A percentile compares a stretch with the other conserved stretches of the same genome.
Conservation (phyloP, 2,329 filamentous ascomycete species). For the Aureobasidium sp. region DNA sequence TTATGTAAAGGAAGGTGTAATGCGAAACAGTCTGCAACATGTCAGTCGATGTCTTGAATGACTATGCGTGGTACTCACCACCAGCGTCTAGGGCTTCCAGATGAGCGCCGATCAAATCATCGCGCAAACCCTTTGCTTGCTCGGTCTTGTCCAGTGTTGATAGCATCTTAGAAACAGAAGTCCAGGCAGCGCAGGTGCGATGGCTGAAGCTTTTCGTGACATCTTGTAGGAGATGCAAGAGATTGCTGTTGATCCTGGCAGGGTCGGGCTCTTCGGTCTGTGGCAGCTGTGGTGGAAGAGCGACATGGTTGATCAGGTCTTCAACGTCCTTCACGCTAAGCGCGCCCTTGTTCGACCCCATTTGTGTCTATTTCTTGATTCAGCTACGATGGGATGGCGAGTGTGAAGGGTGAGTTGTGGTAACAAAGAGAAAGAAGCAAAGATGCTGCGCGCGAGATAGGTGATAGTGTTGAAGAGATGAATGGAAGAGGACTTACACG, state of each 20-base stretch:
- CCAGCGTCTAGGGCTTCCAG: not conserved
- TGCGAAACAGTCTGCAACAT: not conserved
- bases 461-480: not conserved
- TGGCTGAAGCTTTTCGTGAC: not conserved
- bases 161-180: not conserved
- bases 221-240: not conserved
- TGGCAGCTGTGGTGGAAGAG: slow-evolving; percentile 11
- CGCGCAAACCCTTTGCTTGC: not conserved
- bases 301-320: slow-evolving; percentile 7
- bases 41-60: not conserved
- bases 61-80: not conserved
- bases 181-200: not conserved
- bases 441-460: not conserved
- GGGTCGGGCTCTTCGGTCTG: not conserved
- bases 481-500: not conserved
- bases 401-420: not conserved
- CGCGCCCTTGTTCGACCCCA: not conserved
- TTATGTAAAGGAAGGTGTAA: slow-evolving; percentile 9
- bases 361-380: not conserved
- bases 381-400: not conserved
- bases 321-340: not conserved
- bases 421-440: not conserved
- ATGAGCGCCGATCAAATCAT: not conserved
- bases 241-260: not conserved
- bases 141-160: not conserved